phyloP scores from a whole-genome alignment of 164 flowering plant genomes.

The Warburgia ugandensis region DNA sequence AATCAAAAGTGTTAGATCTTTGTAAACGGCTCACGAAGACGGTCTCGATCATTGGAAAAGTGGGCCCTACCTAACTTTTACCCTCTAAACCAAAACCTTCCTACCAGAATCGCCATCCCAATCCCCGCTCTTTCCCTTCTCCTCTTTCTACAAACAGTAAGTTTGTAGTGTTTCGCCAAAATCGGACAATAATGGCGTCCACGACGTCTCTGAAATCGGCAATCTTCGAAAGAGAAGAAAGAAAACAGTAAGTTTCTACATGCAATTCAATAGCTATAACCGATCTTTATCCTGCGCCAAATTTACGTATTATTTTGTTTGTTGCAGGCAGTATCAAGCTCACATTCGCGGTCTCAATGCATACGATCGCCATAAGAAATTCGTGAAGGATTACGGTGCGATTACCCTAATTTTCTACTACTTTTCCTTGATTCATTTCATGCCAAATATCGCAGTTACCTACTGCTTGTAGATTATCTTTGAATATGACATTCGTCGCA shows the following conservation, averaged over 20 bases:
- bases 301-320: neutral
- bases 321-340: slow-evolving; percentile 80
- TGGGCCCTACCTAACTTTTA: too few relatives aligned
- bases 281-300: neutral
- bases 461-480: too few relatives aligned
- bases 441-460: too few relatives aligned
- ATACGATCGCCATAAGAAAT: slow-evolving; percentile 89
- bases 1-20: too few relatives aligned
- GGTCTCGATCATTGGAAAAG: too few relatives aligned
- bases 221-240: slow-evolving; percentile 63
- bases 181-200: slow-evolving; percentile 34
- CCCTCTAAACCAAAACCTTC: too few relatives aligned
- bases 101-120: too few relatives aligned
- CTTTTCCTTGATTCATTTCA: neutral
- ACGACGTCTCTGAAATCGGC: slow-evolving; percentile 47
- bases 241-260: slow-evolving; percentile 50
- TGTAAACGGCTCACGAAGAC: too few relatives aligned
- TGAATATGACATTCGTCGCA: too few relatives aligned
- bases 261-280: too few relatives aligned
- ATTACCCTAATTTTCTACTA: neutral
- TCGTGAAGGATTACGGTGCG: slow-evolving; percentile 73
- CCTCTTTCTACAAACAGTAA: too few relatives aligned
- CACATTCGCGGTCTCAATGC: slow-evolving; percentile 85
- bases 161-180: neutral
- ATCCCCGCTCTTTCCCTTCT: too few relatives aligned